These are phyloP conservation scores for Nigrospora sphaerica DNA, from an alignment of 2,329 filamentous ascomycete genomes.

Conservation along the genomic window DNA sequence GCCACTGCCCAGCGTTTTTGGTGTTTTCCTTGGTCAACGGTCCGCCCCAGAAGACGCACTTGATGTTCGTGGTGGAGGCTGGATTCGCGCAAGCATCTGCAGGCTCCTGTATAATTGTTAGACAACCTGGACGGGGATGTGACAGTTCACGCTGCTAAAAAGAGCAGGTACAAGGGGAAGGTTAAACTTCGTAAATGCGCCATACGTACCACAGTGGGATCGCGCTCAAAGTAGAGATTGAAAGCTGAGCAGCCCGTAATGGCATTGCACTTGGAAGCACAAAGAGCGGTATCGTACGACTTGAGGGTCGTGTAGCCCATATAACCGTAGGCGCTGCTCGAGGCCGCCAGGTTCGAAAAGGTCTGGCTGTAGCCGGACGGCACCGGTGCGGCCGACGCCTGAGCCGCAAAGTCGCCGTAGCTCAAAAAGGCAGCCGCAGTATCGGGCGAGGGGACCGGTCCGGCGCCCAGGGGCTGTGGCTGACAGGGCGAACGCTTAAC, in stretches of 20 bases:
- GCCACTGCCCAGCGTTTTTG: conserved; percentile 3
- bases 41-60: conserved; percentile 7
- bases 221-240: conserved; percentile 9
- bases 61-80: conserved; percentile 5
- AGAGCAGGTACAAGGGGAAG: no score
- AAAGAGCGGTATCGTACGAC: conserved; percentile 1
- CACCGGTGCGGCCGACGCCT: neutral
- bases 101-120: neutral
- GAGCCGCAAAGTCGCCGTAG: neutral
- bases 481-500: neutral
- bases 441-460: neutral
- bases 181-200: no score
- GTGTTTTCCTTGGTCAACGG: neutral
- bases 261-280: conserved; percentile 1
- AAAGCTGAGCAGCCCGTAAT: conserved; percentile 5
- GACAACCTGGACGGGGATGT: no score
- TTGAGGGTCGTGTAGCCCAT: conserved; percentile 2
- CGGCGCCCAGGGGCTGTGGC: neutral
- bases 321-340: conserved; percentile 4
- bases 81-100: conserved; percentile 4
- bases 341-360: neutral
- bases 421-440: neutral
- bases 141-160: neutral
- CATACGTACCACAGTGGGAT: neutral
- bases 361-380: neutral